These are phyloP conservation scores for Viola pubescens DNA, from an alignment of 441 rosid genomes.

Conservation along the genomic window DNA sequence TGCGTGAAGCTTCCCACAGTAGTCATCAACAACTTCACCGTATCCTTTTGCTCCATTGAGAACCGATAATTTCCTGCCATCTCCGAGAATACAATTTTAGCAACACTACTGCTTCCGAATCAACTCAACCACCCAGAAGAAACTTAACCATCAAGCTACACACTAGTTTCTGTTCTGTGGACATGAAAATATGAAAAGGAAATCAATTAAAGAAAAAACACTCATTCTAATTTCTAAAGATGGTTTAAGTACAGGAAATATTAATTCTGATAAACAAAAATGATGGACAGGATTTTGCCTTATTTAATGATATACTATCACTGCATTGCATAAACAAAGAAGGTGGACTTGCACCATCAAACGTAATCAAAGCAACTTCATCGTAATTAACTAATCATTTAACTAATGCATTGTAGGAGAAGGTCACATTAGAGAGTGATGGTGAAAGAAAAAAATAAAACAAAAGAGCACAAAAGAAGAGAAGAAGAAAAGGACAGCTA, in stretches of 20 bases:
- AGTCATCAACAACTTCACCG: conserved; percentile 25
- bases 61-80: conserved; percentile 38
- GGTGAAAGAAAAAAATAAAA: background rate
- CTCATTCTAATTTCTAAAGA: no score
- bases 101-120: background rate
- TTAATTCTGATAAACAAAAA: no score
- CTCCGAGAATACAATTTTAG: conserved; percentile 3
- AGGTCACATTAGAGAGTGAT: background rate
- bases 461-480: background rate
- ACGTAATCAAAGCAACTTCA: background rate
- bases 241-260: no score
- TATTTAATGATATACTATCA: background rate
- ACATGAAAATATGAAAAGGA: background rate
- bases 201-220: no score
- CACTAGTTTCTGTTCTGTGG: no score
- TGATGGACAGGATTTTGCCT: no score
- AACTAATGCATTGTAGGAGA: no score
- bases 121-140: background rate
- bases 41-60: conserved; percentile 42
- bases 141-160: no score
- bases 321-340: background rate
- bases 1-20: conserved; percentile 41
- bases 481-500: no score
- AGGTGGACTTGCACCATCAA: background rate
- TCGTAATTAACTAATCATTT: background rate